Base-by-base conservation (phyloP, 2,329 filamentous ascomycete genomes). In the Ambrosiella cleistominuta region DNA sequence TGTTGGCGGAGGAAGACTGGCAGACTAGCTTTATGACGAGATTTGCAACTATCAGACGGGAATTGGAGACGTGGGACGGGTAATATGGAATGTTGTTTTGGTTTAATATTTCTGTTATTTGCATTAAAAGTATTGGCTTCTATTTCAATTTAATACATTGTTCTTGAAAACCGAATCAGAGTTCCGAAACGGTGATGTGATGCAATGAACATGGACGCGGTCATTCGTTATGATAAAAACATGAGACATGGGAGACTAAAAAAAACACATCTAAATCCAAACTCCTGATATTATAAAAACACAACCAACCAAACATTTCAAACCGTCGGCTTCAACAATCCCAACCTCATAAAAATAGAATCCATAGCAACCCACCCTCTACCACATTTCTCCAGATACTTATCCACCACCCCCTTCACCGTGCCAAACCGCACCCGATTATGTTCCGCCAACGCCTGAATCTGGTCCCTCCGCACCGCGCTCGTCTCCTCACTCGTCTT, bases 301-400 rank as follows among this genome's bases (percentile, higher is more conserved):
- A 44, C 7, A 50, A n/a, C 13, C 42, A 7, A 17, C 2, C 35
- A 50, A 19, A n/a, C 36, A 44, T 37, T 19, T 36, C 19, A 42
- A 12, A 37, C 19, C 52, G 19, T n/a, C 27, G 59, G 56, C 39
- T 61, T 53, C 39, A 53, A 42, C 66, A 81, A 80, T 8, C 81
- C 80, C 45, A 84, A 65, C 69, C 82, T 83, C 27, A 79, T 78
- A 75, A 95, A 96, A 62, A 96, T 71, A 63, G 76, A 83, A 70
- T 93, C 88, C 90, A 95, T 96, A 64, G 88, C 85, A 56, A 96
- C 90, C 88, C 88, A 95, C 70, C 89, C 86, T 64, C 88, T 75
- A 35, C 90, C 90, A 69, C 89, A 95, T 72, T 91, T 93, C 66
- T 88, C 88, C 64, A 95, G 71, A 71, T 95, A 94, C 66, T 74